Conservation (phyloP, 495 filamentous ascomycete genomes). For the Penicillium mononematosum region DNA sequence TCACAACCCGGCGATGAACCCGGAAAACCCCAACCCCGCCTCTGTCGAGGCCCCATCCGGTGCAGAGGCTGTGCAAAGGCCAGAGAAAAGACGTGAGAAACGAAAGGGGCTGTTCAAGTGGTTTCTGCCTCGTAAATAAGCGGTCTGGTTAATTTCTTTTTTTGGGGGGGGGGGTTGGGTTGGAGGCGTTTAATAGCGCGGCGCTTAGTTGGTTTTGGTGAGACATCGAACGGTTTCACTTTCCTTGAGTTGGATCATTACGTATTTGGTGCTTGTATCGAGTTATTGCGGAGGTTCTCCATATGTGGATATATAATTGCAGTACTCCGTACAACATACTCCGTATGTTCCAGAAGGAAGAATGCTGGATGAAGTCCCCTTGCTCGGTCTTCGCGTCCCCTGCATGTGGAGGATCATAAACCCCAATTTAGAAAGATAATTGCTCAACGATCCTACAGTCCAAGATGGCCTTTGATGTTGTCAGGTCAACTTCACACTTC, state of each 20-base stretch:
- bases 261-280: not conserved
- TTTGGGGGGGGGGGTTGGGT: not conserved
- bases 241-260: not conserved
- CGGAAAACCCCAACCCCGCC: no score
- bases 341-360: no score
- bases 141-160: not conserved
- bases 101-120: not conserved
- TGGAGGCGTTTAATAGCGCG: not conserved
- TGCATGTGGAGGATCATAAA: no score
- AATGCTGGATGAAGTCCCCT: no score
- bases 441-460: not conserved
- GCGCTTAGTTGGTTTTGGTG: not conserved
- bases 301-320: no score
- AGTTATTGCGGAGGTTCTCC: no score
- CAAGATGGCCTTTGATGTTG: not conserved
- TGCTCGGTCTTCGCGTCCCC: not conserved
- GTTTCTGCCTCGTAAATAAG: not conserved
- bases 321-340: no score
- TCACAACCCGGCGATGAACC: no score
- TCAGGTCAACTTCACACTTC: not conserved
- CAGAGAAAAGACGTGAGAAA: not conserved
- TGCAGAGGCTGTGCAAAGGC: not conserved
- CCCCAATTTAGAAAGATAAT: not conserved
- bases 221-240: not conserved
- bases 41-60: not conserved